Conservation (phyloP, 257 asterid species). For the Solanum virginianum region DNA sequence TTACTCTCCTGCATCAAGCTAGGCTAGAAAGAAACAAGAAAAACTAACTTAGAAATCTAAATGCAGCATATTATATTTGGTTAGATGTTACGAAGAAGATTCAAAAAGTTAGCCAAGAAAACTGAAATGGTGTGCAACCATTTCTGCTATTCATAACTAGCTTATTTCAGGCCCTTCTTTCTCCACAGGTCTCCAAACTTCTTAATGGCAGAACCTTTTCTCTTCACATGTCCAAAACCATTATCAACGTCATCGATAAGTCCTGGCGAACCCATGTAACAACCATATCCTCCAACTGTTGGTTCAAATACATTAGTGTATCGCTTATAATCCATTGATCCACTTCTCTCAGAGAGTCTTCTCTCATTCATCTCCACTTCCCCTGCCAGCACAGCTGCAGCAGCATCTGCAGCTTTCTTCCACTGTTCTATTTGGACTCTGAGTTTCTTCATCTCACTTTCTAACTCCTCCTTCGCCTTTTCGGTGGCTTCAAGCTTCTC, state of each 20-base stretch:
- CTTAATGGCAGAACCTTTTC: slow-evolving; percentile 50
- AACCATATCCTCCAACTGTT: slow-evolving; percentile 17
- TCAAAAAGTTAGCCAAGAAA: neutral
- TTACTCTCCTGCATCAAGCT: neutral
- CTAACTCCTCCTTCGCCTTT: slow-evolving; percentile 44
- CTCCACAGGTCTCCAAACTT: slow-evolving; percentile 89
- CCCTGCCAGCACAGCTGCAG: slow-evolving; percentile 66
- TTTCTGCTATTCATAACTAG: neutral
- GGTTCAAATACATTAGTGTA: slow-evolving; percentile 26
- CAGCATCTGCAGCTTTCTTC: slow-evolving; percentile 97
- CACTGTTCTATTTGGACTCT: slow-evolving; percentile 82
- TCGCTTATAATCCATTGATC: slow-evolving; percentile 69
- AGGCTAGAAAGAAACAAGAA: neutral
- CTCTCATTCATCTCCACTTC: slow-evolving; percentile 48
- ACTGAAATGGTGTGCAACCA: slow-evolving; percentile 35
- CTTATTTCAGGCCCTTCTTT: slow-evolving; percentile 58
- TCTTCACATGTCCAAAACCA: slow-evolving; percentile 52
- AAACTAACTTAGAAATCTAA: neutral
- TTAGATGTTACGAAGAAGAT: neutral
- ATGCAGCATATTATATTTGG: neutral
- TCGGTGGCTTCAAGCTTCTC: slow-evolving; percentile 44
- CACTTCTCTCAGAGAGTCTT: slow-evolving; percentile 73
- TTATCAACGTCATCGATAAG: slow-evolving; percentile 33
- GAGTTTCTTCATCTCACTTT: slow-evolving; percentile 73
- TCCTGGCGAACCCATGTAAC: slow-evolving; percentile 53